phyloP scores from a whole-genome alignment of 345 rosid genomes.

The Syzygium grande region DNA sequence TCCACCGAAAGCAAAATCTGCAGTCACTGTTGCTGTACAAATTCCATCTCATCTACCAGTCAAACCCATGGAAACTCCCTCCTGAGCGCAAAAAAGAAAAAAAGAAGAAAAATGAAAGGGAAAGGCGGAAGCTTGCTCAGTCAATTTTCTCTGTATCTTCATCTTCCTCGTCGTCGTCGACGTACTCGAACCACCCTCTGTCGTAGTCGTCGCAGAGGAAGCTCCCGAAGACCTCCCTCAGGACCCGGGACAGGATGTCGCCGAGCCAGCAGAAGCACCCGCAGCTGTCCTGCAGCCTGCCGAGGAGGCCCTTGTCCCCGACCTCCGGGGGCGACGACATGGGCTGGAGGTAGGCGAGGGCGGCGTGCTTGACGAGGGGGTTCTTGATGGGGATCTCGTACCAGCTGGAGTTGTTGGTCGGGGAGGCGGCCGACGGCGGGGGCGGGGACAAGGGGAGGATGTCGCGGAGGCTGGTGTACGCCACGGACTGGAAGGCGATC shows the following conservation, averaged over 20 bases:
- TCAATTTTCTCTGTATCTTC: conserved; percentile 10
- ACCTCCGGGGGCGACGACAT: conserved; percentile 29
- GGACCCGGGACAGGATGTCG: conserved; percentile 6
- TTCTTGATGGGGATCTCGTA: conserved; percentile 49
- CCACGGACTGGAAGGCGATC: conserved; percentile 13
- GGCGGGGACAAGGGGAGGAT: conserved; percentile 23
- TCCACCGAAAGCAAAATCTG: background rate
- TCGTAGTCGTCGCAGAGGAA: conserved; percentile 1
- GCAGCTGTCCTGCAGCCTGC: conserved; percentile 12
- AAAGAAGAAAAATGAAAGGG: background rate
- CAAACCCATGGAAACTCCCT: background rate
- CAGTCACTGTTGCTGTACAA: background rate
- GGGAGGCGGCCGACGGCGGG: conserved; percentile 11
- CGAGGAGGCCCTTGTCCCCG: conserved; percentile 20
- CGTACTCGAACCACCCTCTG: background rate
- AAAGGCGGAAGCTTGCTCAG: background rate
- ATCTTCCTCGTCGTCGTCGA: conserved; percentile 4
- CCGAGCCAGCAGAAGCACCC: conserved; percentile 29
- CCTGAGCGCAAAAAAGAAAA: background rate
- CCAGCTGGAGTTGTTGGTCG: conserved; percentile 38
- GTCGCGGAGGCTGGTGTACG: conserved; percentile 52
- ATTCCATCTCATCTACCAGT: background rate
- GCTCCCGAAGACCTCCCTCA: conserved; percentile 15
- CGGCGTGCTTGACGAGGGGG: conserved; percentile 56
- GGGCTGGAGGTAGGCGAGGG: conserved; percentile 57